Conservation (phyloP, 306 rosid species). For the Glycine soja region DNA sequence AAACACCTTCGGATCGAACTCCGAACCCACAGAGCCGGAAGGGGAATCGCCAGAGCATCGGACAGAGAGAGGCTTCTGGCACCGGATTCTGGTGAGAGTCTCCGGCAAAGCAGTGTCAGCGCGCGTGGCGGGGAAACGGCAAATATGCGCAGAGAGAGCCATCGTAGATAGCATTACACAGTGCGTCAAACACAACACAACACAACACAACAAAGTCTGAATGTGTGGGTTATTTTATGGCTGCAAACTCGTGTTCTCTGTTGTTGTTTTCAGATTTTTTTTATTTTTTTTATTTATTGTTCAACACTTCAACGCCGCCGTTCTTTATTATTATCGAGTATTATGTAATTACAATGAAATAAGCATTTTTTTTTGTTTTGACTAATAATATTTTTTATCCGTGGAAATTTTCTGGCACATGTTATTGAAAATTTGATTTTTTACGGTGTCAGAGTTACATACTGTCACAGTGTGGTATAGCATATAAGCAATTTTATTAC, state of each 20-base stretch:
- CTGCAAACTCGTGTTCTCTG: slow-evolving; percentile 3
- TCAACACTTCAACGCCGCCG: background rate
- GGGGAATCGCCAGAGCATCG: slow-evolving; percentile 65
- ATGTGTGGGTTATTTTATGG: background rate
- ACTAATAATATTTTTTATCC: too few relatives aligned
- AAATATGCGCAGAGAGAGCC: slow-evolving; percentile 75
- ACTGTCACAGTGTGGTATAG: too few relatives aligned
- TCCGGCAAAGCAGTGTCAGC: slow-evolving; percentile 56
- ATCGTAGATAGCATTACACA: slow-evolving; percentile 43
- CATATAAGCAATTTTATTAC: too few relatives aligned
- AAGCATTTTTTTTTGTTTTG: too few relatives aligned
- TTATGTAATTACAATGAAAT: too few relatives aligned
- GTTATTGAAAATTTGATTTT: too few relatives aligned
- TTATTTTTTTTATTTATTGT: background rate
- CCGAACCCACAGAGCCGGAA: slow-evolving; percentile 57
- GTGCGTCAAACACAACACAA: background rate
- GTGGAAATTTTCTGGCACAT: too few relatives aligned
- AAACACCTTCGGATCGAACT: slow-evolving; percentile 88
- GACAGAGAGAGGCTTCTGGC: slow-evolving; percentile 61
- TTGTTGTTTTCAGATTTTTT: background rate
- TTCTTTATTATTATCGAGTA: background rate
- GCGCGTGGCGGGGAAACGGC: slow-evolving; percentile 61
- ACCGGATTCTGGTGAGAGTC: slow-evolving; percentile 44
- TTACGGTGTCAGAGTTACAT: too few relatives aligned
- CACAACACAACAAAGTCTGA: background rate